Evolutionary conservation across 2,329 filamentous ascomycete genomes (phyloP), one percentile per base, ranked within the genome.

Genomic region (Leptographium flavum): DNA sequence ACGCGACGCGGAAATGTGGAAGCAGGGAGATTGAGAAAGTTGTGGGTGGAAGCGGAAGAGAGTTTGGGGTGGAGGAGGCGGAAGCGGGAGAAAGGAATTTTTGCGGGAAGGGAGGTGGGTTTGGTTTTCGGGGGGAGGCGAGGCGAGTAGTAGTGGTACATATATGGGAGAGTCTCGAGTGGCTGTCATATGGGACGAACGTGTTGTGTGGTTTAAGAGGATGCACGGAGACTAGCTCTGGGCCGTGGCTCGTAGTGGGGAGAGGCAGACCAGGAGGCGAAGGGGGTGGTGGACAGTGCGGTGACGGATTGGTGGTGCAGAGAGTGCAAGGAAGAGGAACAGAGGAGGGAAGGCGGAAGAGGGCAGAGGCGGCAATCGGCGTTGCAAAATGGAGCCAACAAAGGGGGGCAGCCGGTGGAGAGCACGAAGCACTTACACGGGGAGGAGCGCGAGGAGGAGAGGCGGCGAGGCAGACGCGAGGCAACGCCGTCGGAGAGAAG

Each of bases 161-260:
- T 43, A 43, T 41, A 41, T 41, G 28, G 23, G 39, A 41, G 39
- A 27, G 39, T 31, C 39, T 43, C 19, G 23, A 10, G 42, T 15
- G 36, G 47, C 28, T 23, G 47, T 45, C 42, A 37, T 40, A 46
- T 42, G 48, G 39, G 36, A 39, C 37, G 39, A 43, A 41, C 32
- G 46, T 43, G 42, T 39, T 45, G 46, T 45, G 49, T 43, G 40
- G 43, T 25, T 41, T 38, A 39, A 46, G 13, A 44, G 35, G 27
- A 31, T n/a, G 35, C 22, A 37, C 33, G 33, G 25, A 32, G 31
- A 15, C 7, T 21, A 23, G 19, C 27, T 42, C 31, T 27, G 36
- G 43, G 36, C 35, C 40, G 50, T 52, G 49, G 49, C 39, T 49
- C n/a, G 47, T 45, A 49, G 49, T 48, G 49, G 49, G 47, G 50